phyloP scores from a whole-genome alignment of 768 basidiomycete genomes.

The Amanita thiersii region DNA sequence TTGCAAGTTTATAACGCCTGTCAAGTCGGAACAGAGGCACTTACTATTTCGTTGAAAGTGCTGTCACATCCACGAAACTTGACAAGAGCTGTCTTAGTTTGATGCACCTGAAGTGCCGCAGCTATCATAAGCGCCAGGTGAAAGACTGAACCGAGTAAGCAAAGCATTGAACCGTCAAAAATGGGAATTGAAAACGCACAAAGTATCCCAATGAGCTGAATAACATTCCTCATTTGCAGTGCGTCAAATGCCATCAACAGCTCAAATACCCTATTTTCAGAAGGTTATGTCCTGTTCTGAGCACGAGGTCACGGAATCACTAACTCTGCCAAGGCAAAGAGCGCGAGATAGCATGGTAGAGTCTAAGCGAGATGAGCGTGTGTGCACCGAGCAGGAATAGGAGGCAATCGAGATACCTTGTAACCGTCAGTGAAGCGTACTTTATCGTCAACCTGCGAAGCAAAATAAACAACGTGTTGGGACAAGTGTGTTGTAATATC shows the following conservation, averaged over 20 bases:
- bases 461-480: slow-evolving; percentile 5
- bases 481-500: slow-evolving; percentile 14
- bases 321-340: slow-evolving; percentile 79
- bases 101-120: slow-evolving; percentile 67
- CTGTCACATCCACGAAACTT: slow-evolving; percentile 24
- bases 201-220: slow-evolving; percentile 70
- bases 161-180: not conserved
- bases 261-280: slow-evolving; percentile 59
- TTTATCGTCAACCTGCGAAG: slow-evolving; percentile 39
- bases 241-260: slow-evolving; percentile 78
- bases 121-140: slow-evolving; percentile 68
- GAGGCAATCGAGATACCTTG: slow-evolving; percentile 32
- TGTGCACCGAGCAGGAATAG: not conserved
- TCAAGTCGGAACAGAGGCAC: slow-evolving; percentile 12
- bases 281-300: slow-evolving; percentile 6
- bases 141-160: slow-evolving; percentile 42
- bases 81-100: slow-evolving; percentile 60
- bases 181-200: slow-evolving; percentile 27
- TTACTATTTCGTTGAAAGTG: slow-evolving; percentile 27
- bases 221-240: slow-evolving; percentile 67
- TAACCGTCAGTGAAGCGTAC: slow-evolving; percentile 39
- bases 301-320: slow-evolving; percentile 14
- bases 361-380: slow-evolving; percentile 25
- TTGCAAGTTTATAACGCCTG: not conserved
- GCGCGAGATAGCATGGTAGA: slow-evolving; percentile 75